A percentile compares a stretch with the other conserved stretches of the same genome.
Evolutionary conservation across 2,329 filamentous ascomycete genomes (phyloP).

Genomic region (Diaporthe citriasiana): DNA sequence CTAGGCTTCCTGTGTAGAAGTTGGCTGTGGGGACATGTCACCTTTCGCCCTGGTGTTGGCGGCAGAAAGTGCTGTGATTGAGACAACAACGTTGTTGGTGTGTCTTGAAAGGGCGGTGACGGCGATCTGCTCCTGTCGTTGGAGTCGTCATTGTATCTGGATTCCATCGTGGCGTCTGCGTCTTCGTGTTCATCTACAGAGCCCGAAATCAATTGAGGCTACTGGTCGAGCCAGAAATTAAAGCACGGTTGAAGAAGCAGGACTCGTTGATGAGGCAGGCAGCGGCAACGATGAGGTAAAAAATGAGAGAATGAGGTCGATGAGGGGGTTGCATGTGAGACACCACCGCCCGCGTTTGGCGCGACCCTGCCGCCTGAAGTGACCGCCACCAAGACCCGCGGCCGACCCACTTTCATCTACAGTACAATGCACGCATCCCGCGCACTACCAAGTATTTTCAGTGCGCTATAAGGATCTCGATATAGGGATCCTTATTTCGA

Average conservation of each 20-base stretch:
- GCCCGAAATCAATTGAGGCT: neutral
- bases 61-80: constrained; percentile 24
- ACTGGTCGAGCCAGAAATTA: neutral
- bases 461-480: constrained; percentile 7
- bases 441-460: neutral
- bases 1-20: constrained; percentile 28
- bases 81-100: constrained; percentile 23
- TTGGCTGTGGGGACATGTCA: constrained; percentile 35
- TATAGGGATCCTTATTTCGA: constrained; percentile 19
- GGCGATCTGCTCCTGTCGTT: constrained; percentile 15
- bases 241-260: neutral
- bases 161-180: neutral
- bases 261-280: neutral
- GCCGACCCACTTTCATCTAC: constrained; percentile 25
- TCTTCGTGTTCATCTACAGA: neutral
- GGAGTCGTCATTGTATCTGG: constrained; percentile 1
- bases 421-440: neutral
- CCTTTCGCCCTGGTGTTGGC: constrained; percentile 29
- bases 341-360: constrained; percentile 23
- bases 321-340: constrained; percentile 33
- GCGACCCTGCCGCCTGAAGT: neutral
- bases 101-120: constrained; percentile 35
- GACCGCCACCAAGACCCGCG: constrained; percentile 16
- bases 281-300: neutral
- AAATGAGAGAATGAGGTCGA: constrained; percentile 8